phyloP scores from a whole-genome alignment of 371 early-diverging fungal genomes.

The Smittium mucronatum region DNA sequence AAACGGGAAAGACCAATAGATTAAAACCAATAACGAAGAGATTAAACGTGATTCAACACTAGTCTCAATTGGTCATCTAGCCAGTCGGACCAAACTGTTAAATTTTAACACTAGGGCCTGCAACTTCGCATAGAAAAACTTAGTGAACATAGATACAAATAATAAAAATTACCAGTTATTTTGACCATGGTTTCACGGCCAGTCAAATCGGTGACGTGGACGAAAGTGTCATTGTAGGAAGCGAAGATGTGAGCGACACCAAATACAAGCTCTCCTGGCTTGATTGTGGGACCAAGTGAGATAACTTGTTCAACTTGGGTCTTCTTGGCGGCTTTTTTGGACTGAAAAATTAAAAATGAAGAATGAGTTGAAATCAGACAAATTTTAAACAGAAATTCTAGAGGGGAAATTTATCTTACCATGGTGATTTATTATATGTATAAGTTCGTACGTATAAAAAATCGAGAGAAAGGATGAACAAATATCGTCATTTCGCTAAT shows the following conservation, averaged over 20 bases:
- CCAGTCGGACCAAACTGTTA: neutral
- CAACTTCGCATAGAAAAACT: neutral
- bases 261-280: conserved; percentile 96
- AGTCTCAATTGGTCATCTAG: conserved; percentile 30
- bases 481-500: too few relatives aligned
- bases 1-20: conserved; percentile 13
- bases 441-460: neutral
- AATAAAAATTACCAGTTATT: conserved; percentile 77
- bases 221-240: conserved; percentile 99
- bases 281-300: conserved; percentile 94
- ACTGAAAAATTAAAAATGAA: conserved; percentile 20
- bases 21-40: conserved; percentile 20
- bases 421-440: neutral
- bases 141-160: too few relatives aligned
- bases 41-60: conserved; percentile 51
- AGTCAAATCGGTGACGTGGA: conserved; percentile 99
- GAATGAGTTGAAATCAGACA: too few relatives aligned
- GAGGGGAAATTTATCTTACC: too few relatives aligned
- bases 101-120: neutral
- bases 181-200: conserved; percentile 99
- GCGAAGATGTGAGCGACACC: conserved; percentile 99
- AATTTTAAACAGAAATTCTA: too few relatives aligned
- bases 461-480: neutral
- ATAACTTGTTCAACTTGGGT: conserved; percentile 71
- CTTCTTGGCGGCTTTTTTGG: conserved; percentile 61